Evolutionary conservation across 139 green algal species (phyloP).

Genomic region (Trebouxia sp.): DNA sequence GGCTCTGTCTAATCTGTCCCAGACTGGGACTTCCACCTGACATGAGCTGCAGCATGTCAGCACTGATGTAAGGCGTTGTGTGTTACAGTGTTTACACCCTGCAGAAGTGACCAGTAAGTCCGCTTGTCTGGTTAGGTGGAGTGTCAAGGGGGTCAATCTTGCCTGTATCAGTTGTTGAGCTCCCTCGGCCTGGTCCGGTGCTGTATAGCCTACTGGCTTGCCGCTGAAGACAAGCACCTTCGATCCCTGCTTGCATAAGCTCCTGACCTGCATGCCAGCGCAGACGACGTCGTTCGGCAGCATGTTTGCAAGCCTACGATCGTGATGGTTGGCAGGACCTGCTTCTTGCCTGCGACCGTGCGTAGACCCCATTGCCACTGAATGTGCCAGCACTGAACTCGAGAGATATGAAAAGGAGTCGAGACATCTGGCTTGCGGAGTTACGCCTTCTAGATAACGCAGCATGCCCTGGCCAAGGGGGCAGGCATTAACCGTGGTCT

Average conservation of each 20-base stretch:
- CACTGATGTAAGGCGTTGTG: no score
- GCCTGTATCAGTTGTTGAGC: slow-evolving; percentile 39
- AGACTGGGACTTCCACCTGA: slow-evolving; percentile 60
- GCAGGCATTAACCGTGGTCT: no score
- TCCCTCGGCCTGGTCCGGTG: background rate
- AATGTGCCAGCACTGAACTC: slow-evolving; percentile 74
- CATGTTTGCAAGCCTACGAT: background rate
- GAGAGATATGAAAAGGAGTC: slow-evolving; percentile 66
- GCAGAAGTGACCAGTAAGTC: no score
- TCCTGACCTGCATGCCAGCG: slow-evolving; percentile 43
- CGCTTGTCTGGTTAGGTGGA: no score
- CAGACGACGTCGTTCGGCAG: background rate
- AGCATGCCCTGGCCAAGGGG: no score
- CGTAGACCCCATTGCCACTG: slow-evolving; percentile 78
- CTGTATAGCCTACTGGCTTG: slow-evolving; percentile 21
- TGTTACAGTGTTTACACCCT: no score
- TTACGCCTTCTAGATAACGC: no score
- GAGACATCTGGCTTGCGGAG: background rate
- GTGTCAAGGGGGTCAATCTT: background rate
- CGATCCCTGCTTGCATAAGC: slow-evolving; percentile 39
- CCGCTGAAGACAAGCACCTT: slow-evolving; percentile 58
- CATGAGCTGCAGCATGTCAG: background rate
- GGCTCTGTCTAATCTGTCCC: slow-evolving; percentile 56
- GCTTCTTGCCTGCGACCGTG: slow-evolving; percentile 49
- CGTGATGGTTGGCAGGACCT: background rate